A percentile compares a stretch with the other conserved stretches of the same genome.
Conservation (phyloP, 2,329 filamentous ascomycete species). For the Pseudogymnoascus sp. region DNA sequence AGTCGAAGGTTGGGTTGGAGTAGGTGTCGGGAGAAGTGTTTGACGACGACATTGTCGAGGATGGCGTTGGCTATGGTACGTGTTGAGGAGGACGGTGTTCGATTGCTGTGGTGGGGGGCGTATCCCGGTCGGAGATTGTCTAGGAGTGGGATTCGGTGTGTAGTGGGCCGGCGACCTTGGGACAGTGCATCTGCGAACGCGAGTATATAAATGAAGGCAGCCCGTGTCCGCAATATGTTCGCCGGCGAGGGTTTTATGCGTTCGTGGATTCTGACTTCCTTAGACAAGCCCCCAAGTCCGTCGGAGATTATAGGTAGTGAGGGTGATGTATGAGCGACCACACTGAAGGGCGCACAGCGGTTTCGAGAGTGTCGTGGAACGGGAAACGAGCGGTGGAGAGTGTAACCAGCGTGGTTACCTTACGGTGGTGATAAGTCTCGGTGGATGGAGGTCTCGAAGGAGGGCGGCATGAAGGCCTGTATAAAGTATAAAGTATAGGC, state of each 20-base stretch:
- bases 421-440: neutral
- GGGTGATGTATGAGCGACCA: neutral
- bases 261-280: neutral
- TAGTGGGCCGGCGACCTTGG: neutral
- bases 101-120: neutral
- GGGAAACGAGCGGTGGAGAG: neutral
- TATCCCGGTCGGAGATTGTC: neutral
- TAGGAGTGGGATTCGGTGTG: neutral
- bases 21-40: slow-evolving; percentile 36
- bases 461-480: slow-evolving; percentile 1
- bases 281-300: neutral
- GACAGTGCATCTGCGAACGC: neutral
- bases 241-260: neutral
- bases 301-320: slow-evolving; percentile 1
- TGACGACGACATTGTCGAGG: slow-evolving; percentile 24
- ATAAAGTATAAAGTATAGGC: slow-evolving; percentile 1
- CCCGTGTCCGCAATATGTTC: neutral
- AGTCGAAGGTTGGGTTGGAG: slow-evolving; percentile 48
- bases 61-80: neutral
- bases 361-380: neutral
- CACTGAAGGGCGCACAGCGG: neutral
- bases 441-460: neutral
- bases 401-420: neutral
- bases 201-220: neutral
- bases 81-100: neutral